A percentile compares a stretch with the other conserved stretches of the same genome.
Evolutionary conservation across 1,284 basidiomycete species (phyloP).

Genomic region (Moesziomyces sp.): DNA sequence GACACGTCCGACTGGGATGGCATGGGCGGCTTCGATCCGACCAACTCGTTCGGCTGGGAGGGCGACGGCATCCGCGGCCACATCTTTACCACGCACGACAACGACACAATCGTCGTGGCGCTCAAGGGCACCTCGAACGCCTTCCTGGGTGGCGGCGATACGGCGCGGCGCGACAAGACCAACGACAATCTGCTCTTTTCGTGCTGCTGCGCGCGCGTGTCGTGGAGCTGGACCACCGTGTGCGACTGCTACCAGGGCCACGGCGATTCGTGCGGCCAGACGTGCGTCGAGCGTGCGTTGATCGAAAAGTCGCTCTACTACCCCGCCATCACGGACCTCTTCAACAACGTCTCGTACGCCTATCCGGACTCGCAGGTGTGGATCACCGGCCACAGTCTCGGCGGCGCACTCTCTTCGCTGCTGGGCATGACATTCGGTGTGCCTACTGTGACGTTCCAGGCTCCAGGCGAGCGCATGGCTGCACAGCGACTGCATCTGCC

Average conservation of each 20-base stretch:
- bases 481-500: slow-evolving; percentile 88
- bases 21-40: slow-evolving; percentile 66
- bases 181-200: slow-evolving; percentile 98
- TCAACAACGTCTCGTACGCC: slow-evolving; percentile 78
- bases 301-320: slow-evolving; percentile 89
- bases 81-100: slow-evolving; percentile 73
- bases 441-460: slow-evolving; percentile 88
- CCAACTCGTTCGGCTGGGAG: slow-evolving; percentile 92
- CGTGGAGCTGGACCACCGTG: slow-evolving; percentile 94
- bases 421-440: slow-evolving; percentile 91
- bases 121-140: slow-evolving; percentile 93
- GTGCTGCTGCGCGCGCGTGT: slow-evolving; percentile 94
- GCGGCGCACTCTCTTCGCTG: slow-evolving; percentile 85
- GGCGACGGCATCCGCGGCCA: slow-evolving; percentile 90
- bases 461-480: slow-evolving; percentile 89
- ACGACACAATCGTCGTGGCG: slow-evolving; percentile 85
- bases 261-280: slow-evolving; percentile 76
- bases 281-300: slow-evolving; percentile 83
- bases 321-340: slow-evolving; percentile 79
- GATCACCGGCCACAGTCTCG: slow-evolving; percentile 90
- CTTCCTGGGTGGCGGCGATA: slow-evolving; percentile 82
- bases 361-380: slow-evolving; percentile 93
- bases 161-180: slow-evolving; percentile 87
- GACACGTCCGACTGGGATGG: slow-evolving; percentile 44
- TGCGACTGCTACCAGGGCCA: slow-evolving; percentile 81